Conservation (phyloP, 1,284 basidiomycete species). For the Cutaneotrichosporon dermatis region DNA sequence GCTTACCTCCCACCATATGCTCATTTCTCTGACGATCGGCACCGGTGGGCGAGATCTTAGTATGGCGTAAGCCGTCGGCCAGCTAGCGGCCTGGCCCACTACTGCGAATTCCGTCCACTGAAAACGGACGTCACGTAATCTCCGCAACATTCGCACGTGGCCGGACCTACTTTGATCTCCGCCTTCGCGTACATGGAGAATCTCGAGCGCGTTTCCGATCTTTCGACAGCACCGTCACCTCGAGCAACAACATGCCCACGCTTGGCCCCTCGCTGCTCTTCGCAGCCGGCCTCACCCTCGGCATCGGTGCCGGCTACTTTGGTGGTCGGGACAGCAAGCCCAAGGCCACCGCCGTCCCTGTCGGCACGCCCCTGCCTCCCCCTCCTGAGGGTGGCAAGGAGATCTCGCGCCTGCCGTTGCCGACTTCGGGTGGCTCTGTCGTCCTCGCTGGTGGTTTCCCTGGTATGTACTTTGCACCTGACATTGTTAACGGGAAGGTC, state of each 20-base stretch:
- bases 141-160: too few relatives aligned
- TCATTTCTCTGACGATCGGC: too few relatives aligned
- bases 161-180: too few relatives aligned
- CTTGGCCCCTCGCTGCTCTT: constrained; percentile 47
- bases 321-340: constrained; percentile 25
- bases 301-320: constrained; percentile 40
- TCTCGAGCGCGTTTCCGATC: background rate
- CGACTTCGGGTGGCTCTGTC: constrained; percentile 32
- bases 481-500: constrained; percentile 56
- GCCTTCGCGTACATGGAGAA: too few relatives aligned
- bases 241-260: constrained; percentile 32
- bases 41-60: too few relatives aligned
- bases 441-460: constrained; percentile 41
- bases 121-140: too few relatives aligned
- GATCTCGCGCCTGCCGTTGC: constrained; percentile 18
- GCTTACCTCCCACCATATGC: too few relatives aligned
- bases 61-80: too few relatives aligned
- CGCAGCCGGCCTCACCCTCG: constrained; percentile 45
- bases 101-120: too few relatives aligned
- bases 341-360: background rate
- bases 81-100: too few relatives aligned
- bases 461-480: constrained; percentile 33
- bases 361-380: constrained; percentile 16
- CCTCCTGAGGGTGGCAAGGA: constrained; percentile 26
- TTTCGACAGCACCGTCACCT: background rate